phyloP scores from a whole-genome alignment of 164 flowering plant species.

The Sedum album region DNA sequence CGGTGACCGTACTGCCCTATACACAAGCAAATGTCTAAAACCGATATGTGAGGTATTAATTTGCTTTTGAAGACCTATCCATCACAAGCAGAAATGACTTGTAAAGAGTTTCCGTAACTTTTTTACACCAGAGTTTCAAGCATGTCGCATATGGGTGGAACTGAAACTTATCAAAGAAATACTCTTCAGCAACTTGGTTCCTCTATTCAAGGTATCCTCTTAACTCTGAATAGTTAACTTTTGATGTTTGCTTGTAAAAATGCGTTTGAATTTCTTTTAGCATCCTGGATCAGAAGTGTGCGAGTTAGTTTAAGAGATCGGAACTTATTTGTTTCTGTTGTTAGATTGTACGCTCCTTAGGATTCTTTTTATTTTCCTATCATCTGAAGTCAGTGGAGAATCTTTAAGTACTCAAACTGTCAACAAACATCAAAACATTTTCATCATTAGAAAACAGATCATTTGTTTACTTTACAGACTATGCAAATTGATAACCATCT shows the following conservation, averaged over 20 bases:
- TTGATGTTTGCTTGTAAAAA: not conserved
- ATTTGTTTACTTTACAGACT: not conserved
- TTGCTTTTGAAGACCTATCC: too few species aligned
- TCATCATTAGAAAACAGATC: constrained; percentile 1
- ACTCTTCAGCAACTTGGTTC: not conserved
- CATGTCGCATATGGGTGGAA: too few species aligned
- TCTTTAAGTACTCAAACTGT: not conserved
- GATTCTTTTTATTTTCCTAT: not conserved
- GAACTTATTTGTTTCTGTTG: not conserved
- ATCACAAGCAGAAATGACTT: too few species aligned
- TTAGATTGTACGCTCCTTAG: not conserved
- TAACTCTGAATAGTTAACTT: not conserved
- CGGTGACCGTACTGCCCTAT: too few species aligned
- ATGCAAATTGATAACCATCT: not conserved
- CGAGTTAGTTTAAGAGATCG: not conserved
- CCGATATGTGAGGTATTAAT: too few species aligned
- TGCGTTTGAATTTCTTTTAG: not conserved
- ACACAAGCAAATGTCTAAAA: too few species aligned
- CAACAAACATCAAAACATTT: not conserved
- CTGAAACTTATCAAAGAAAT: too few species aligned
- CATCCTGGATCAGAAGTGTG: not conserved
- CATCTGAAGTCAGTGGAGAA: too few species aligned
- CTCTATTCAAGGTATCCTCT: not conserved
- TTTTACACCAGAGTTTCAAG: too few species aligned
- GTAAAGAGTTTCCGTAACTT: too few species aligned